Base-by-base conservation (phyloP, 73 alveolate genomes). In the Paramecium sexaurelia region DNA sequence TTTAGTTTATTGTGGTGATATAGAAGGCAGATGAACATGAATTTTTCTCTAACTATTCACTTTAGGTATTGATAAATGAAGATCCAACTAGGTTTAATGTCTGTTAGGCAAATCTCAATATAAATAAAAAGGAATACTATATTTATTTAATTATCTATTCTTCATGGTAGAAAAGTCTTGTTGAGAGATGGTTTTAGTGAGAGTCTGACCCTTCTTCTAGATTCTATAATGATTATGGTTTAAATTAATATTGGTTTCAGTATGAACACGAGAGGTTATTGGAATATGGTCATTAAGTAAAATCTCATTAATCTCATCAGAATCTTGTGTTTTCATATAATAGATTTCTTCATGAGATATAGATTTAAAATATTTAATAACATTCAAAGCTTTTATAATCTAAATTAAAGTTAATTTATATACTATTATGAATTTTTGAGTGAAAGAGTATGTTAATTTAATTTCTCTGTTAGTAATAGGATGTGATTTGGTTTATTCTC, bases 381-480 rank as follows among this genome's bases (percentile, higher is more conserved):
- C 7, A 13, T 19, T 13, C 19, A 61, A 32, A 10, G 47, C 83
- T 26, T 61, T 61, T 0, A 61, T 24, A 10, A 61, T 61, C 83
- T 61, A 56, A 56, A 24, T 17, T 15, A 47, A 47, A n/a, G n/a
- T n/a, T 17, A 47, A 47, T 35, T 35, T n/a, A 17, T 17, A 17
- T 61, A 61, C 41, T 6, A 61, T 61, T 61, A 32, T 0, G 19
- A 61, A 61, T 61, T 61, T 61, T 10, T 32, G 5, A 2, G 47
- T 26, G 26, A 61, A 61, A 6, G 83, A 26, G 26, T 61, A 61
- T 61, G 26, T 61, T 27, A 29, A 61, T 32, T 61, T 61, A 6
- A 61, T 61, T 9, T 71, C 86, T 71, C 56, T 71, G 5, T 71
- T 35, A 13, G 86, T 71, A 15, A 35, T 35, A 11, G 86, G 86